Base-by-base conservation (phyloP, 345 rosid genomes). In the Clausena lansium region DNA sequence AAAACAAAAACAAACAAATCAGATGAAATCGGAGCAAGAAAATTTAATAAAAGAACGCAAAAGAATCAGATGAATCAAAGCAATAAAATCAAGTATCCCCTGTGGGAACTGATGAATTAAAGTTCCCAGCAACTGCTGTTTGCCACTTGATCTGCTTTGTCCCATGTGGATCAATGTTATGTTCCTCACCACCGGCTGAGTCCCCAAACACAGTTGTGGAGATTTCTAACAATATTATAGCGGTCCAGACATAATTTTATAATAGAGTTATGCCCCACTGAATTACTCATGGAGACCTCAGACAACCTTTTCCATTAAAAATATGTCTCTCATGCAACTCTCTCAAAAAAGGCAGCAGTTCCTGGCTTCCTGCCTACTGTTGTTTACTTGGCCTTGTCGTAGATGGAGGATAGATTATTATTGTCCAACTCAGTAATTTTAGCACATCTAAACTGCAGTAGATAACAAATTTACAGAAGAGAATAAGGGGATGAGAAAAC, bases 21-120 rank as follows among this genome's bases (percentile, higher is more conserved):
- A 2, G 14, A 50, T 65, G 17, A 15, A 63, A 77, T 45, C 22
- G 60, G 47, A 74, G 70, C 39, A 50, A 52, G 39, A 66, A 50
- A 50, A 15, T 50, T 11, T 11, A 45, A 45, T 45, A 45, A 45
- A 45, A 45, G 50, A 45, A 45, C 50, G 17, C 55, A 35, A 10
- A 60, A n/a, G 14, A 62, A 76, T 14, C 0, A 3, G 14, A 36
- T 65, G 17, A 69, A 77, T 45, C 39, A 79, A 74, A 74, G 70
- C 39, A 50, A 52, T 7, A 66, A 17, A 52, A 52, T 52, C 20
- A 58, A 55, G 19, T 28, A 47, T 71, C 39, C 9, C 62, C 30
- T 73, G 15, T 7, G 9, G 22, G 35, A 61, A 14, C 55, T 74
- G 52, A 36, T 17, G 50, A 32, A 24, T 60, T 30, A 1, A 70